A percentile compares a stretch with the other conserved stretches of the same genome.
Conservation (phyloP, 805 yeast species). For the Myxozyma mucilagina region DNA sequence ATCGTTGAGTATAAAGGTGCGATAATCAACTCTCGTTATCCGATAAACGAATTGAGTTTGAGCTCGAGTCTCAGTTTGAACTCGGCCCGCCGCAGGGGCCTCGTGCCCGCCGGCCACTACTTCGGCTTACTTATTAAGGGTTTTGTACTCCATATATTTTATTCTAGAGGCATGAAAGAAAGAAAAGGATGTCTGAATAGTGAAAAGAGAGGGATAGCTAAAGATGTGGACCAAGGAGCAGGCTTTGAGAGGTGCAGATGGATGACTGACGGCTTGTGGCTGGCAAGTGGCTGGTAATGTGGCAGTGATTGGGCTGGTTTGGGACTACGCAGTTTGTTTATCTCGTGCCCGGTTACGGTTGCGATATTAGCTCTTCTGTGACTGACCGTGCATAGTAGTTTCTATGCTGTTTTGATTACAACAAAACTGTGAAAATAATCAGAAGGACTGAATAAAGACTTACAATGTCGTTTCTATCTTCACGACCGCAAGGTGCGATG, state of each 20-base stretch:
- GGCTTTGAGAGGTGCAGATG: not conserved
- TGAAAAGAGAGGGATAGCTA: not conserved
- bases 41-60: slow-evolving; percentile 4
- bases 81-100: slow-evolving; percentile 1
- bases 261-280: not conserved
- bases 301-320: not conserved
- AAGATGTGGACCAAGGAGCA: not conserved
- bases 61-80: not conserved
- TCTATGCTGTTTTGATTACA: not conserved
- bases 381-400: too few species aligned
- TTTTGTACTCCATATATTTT: not conserved
- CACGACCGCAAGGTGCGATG: slow-evolving; percentile 23
- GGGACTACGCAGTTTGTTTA: slow-evolving; percentile 2
- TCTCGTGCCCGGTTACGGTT: not conserved
- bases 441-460: not conserved
- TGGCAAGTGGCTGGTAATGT: slow-evolving; percentile 1
- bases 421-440: not conserved
- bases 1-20: not conserved
- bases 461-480: slow-evolving; percentile 28
- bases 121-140: not conserved
- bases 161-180: not conserved
- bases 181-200: not conserved
- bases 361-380: too few species aligned
- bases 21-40: not conserved
- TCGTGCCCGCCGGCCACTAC: not conserved